A percentile compares a stretch with the other conserved stretches of the same genome.
Evolutionary conservation across 2,329 filamentous ascomycete genomes (phyloP).

Genomic region (Cercospora berteroae): DNA sequence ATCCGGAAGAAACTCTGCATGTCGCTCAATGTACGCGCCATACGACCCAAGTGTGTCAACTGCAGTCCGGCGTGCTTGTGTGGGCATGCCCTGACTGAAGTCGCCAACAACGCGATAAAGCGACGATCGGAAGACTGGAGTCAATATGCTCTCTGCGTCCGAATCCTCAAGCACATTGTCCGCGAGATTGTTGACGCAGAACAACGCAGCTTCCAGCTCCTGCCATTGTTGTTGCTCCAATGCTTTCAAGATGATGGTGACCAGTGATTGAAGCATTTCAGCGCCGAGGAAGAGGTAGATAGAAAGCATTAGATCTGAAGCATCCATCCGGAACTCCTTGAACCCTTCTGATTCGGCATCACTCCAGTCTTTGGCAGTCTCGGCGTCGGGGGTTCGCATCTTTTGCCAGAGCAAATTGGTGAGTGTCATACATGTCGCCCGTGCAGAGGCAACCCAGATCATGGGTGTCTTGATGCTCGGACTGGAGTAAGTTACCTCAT

Average conservation of each 20-base stretch:
- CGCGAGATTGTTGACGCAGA: constrained; percentile 64
- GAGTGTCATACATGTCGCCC: constrained; percentile 59
- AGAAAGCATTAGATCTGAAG: constrained; percentile 73
- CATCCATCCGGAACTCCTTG: constrained; percentile 69
- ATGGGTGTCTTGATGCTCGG: constrained; percentile 40
- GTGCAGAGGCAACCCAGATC: constrained; percentile 59
- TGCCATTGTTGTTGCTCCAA: constrained; percentile 48
- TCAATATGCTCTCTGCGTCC: constrained; percentile 59
- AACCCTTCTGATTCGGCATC: constrained; percentile 53
- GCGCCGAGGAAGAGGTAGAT: constrained; percentile 58
- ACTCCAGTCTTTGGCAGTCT: constrained; percentile 63
- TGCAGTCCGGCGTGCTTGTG: constrained; percentile 65
- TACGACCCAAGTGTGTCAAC: constrained; percentile 70
- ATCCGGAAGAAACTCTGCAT: constrained; percentile 64
- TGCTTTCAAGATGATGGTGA: constrained; percentile 44
- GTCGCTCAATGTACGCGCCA: constrained; percentile 72
- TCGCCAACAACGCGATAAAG: constrained; percentile 53
- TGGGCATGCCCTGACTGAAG: constrained; percentile 53
- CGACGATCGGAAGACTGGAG: constrained; percentile 62
- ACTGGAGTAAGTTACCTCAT: constrained; percentile 56
- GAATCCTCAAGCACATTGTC: constrained; percentile 62
- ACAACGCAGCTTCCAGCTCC: constrained; percentile 53
- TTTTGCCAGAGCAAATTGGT: constrained; percentile 33
- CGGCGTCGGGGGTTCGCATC: constrained; percentile 56
- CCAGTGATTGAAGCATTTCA: constrained; percentile 48